These are phyloP conservation scores for Sporobolomyces phaffii DNA, from an alignment of 768 basidiomycete species.

Conservation along the genomic window DNA sequence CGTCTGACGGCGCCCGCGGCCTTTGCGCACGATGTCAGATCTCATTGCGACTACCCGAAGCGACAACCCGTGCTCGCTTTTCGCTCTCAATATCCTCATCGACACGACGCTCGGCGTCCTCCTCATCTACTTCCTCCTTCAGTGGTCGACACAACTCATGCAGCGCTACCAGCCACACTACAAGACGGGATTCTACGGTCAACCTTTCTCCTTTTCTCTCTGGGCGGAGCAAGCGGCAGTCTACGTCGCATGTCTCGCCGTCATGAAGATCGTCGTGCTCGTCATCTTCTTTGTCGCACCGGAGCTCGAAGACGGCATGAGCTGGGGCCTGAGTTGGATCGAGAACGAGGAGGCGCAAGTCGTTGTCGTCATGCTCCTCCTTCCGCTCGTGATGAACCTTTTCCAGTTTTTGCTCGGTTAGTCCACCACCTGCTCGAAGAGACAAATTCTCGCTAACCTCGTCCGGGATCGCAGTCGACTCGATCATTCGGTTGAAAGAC, in stretches of 20 bases:
- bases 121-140: conserved; percentile 55
- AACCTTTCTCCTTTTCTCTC: conserved; percentile 65
- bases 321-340: conserved; percentile 78
- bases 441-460: too few species aligned
- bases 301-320: conserved; percentile 66
- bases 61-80: conserved; percentile 67
- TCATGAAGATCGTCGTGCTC: conserved; percentile 90
- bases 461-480: conserved; percentile 18
- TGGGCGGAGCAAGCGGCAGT: conserved; percentile 68
- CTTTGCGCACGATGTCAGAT: conserved; percentile 60
- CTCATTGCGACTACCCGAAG: conserved; percentile 63
- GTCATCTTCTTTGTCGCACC: conserved; percentile 65
- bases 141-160: conserved; percentile 59
- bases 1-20: too few species aligned
- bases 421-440: conserved; percentile 50
- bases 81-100: conserved; percentile 85
- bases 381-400: conserved; percentile 59
- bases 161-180: conserved; percentile 68
- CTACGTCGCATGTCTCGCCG: conserved; percentile 70
- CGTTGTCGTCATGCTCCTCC: conserved; percentile 70
- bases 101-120: conserved; percentile 88
- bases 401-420: conserved; percentile 94
- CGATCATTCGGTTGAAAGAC: conserved; percentile 31
- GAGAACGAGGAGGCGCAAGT: conserved; percentile 56
- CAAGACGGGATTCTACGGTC: conserved; percentile 80